Evolutionary conservation across 2,329 filamentous ascomycete genomes (phyloP).

Genomic region (Ophiostoma novo-ulmi): DNA sequence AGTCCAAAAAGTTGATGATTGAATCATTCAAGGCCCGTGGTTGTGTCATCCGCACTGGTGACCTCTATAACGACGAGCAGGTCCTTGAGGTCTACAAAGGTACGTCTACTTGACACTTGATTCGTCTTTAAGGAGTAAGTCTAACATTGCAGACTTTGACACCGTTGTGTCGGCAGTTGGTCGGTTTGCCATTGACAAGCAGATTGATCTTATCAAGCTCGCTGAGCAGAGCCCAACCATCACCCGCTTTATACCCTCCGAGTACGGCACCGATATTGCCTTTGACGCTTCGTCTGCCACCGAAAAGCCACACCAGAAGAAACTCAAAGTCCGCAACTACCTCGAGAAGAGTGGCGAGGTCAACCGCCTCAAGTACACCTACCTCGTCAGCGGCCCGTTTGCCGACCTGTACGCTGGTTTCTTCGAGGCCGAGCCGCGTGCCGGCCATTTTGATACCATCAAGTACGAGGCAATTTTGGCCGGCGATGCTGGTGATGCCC

Average conservation of each 20-base stretch:
- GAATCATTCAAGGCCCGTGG: conserved; percentile 14
- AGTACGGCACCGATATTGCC: conserved; percentile 25
- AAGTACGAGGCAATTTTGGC: conserved; percentile 11
- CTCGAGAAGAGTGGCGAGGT: conserved; percentile 16
- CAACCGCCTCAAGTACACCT: conserved; percentile 18
- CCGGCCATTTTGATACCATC: conserved; percentile 21
- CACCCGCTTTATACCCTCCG: conserved; percentile 42
- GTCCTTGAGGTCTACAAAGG: conserved; percentile 22
- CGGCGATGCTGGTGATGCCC: conserved; percentile 7
- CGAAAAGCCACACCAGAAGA: conserved; percentile 26
- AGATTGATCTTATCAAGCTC: conserved; percentile 22
- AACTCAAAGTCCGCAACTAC: conserved; percentile 24
- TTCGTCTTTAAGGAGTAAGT: no score
- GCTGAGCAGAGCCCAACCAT: conserved; percentile 47
- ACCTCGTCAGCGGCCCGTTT: conserved; percentile 24
- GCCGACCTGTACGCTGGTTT: conserved; percentile 24
- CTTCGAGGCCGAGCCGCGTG: conserved; percentile 20
- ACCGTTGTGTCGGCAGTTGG: conserved; percentile 25
- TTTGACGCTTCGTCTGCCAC: conserved; percentile 21
- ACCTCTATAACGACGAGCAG: conserved; percentile 22
- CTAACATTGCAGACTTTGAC: conserved; percentile 20
- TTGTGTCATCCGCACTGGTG: conserved; percentile 18
- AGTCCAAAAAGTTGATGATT: conserved; percentile 21
- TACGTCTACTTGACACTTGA: not conserved
- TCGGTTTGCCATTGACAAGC: conserved; percentile 25